These are phyloP conservation scores for Anthracocystis setariae DNA, from an alignment of 1,284 basidiomycete species.

Conservation along the genomic window DNA sequence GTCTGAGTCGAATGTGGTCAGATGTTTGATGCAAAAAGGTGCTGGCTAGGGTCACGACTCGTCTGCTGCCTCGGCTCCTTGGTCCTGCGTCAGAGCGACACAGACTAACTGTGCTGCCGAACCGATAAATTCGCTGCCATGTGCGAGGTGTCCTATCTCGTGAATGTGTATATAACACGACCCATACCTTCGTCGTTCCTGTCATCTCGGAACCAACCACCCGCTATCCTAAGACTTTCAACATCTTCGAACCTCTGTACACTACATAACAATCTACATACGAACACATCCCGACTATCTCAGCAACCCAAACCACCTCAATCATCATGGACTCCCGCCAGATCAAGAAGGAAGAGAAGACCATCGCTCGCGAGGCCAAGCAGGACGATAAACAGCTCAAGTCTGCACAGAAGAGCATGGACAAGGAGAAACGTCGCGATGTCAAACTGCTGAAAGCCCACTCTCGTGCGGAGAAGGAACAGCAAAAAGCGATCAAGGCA, in stretches of 20 bases:
- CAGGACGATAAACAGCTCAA: constrained; percentile 33
- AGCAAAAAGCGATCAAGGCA: constrained; percentile 39
- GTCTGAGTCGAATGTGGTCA: too few relatives aligned
- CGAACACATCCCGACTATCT: constrained; percentile 2
- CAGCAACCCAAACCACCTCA: constrained; percentile 2
- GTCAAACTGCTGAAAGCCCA: constrained; percentile 31
- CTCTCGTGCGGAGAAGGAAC: constrained; percentile 36
- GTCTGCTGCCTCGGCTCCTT: too few relatives aligned
- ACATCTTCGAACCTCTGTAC: background rate
- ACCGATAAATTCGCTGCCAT: too few relatives aligned
- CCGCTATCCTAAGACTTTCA: too few relatives aligned
- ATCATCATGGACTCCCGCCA: constrained; percentile 38
- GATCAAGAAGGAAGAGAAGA: constrained; percentile 42
- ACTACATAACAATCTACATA: background rate
- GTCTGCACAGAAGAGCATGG: constrained; percentile 25
- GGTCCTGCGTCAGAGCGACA: too few relatives aligned
- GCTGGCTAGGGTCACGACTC: too few relatives aligned
- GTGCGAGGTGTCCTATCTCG: too few relatives aligned
- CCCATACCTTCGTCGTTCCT: too few relatives aligned
- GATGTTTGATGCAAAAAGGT: too few relatives aligned
- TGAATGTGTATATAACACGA: too few relatives aligned
- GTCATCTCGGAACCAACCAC: too few relatives aligned
- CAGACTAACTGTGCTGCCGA: too few relatives aligned
- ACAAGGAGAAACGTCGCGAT: constrained; percentile 36
- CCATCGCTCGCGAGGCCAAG: constrained; percentile 37